Evolutionary conservation across 2,329 filamentous ascomycete genomes (phyloP).

Genomic region (Aureobasidium mangrovei): DNA sequence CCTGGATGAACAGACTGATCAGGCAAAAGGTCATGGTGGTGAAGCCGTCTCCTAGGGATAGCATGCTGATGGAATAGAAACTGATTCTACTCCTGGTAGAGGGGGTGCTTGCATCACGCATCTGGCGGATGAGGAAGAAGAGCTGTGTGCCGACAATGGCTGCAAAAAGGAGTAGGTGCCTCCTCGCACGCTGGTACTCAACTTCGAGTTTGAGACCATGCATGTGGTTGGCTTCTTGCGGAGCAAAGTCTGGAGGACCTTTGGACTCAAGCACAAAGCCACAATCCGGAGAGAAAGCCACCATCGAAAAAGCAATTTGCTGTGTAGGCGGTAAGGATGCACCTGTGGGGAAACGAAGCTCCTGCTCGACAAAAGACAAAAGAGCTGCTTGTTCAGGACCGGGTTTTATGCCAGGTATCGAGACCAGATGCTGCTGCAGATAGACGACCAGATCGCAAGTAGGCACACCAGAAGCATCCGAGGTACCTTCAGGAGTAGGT

Average conservation of each 20-base stretch:
- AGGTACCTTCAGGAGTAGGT: slow-evolving; percentile 51
- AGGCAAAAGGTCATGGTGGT: slow-evolving; percentile 46
- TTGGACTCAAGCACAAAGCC: slow-evolving; percentile 57
- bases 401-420: slow-evolving; percentile 10
- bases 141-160: slow-evolving; percentile 45
- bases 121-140: slow-evolving; percentile 50
- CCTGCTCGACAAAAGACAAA: slow-evolving; percentile 47
- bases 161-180: slow-evolving; percentile 46
- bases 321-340: slow-evolving; percentile 44
- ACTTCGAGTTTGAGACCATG: slow-evolving; percentile 50
- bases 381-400: slow-evolving; percentile 20
- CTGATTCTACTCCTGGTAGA: slow-evolving; percentile 56
- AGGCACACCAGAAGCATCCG: slow-evolving; percentile 52
- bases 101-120: slow-evolving; percentile 56
- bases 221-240: slow-evolving; percentile 44
- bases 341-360: slow-evolving; percentile 51
- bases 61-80: slow-evolving; percentile 54
- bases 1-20: slow-evolving; percentile 46
- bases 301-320: slow-evolving; percentile 49
- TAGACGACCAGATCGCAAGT: slow-evolving; percentile 88
- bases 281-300: slow-evolving; percentile 57
- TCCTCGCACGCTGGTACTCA: slow-evolving; percentile 37
- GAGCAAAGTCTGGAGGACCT: slow-evolving; percentile 46
- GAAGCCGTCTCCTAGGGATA: slow-evolving; percentile 54
- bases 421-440: slow-evolving; percentile 60